Percentiles rank a stretch among this genome's conserved stretches.
These are phyloP conservation scores for Ceratobasidium sp. DNA, from an alignment of 1,284 basidiomycete genomes.

Conservation along the genomic window DNA sequence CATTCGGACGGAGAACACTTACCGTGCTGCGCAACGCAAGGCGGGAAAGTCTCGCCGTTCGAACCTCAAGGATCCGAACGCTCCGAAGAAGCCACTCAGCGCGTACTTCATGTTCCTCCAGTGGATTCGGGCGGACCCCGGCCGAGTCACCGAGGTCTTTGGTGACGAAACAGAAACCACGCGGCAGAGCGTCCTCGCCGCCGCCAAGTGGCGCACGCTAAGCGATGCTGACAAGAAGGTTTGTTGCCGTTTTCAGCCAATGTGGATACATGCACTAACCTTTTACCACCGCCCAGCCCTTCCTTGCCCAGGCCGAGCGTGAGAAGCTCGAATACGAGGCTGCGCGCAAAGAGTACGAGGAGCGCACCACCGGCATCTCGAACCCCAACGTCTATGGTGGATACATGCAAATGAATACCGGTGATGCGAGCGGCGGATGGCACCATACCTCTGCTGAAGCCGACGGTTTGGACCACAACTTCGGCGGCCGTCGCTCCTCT, in stretches of 20 bases:
- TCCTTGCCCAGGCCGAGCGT: slow-evolving; percentile 87
- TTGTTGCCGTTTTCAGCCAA: slow-evolving; percentile 45
- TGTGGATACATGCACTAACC: slow-evolving; percentile 39
- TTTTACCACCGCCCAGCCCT: slow-evolving; percentile 63
- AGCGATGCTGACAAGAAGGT: slow-evolving; percentile 92
- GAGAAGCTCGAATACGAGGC: slow-evolving; percentile 92
- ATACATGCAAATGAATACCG: slow-evolving; percentile 20
- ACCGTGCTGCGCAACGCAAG: slow-evolving; percentile 89
- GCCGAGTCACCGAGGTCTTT: slow-evolving; percentile 80
- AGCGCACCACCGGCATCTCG: slow-evolving; percentile 65
- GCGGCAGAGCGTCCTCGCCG: slow-evolving; percentile 92
- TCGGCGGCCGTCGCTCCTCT: slow-evolving; percentile 22
- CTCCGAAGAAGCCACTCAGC: slow-evolving; percentile 93
- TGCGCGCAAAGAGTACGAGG: slow-evolving; percentile 81
- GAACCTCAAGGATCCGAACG: slow-evolving; percentile 96
- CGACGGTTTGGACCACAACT: not conserved
- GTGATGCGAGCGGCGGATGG: slow-evolving; percentile 20
- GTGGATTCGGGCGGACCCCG: slow-evolving; percentile 77
- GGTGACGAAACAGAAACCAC: slow-evolving; percentile 94
- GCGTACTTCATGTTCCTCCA: slow-evolving; percentile 97
- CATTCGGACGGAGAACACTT: slow-evolving; percentile 92
- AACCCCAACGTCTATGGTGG: slow-evolving; percentile 31
- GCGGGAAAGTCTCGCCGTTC: slow-evolving; percentile 92
- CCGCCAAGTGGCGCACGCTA: slow-evolving; percentile 90
- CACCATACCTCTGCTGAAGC: slow-evolving; percentile 10